Conservation (phyloP, 1,284 basidiomycete genomes). For the Leucoagaricus sp. region DNA sequence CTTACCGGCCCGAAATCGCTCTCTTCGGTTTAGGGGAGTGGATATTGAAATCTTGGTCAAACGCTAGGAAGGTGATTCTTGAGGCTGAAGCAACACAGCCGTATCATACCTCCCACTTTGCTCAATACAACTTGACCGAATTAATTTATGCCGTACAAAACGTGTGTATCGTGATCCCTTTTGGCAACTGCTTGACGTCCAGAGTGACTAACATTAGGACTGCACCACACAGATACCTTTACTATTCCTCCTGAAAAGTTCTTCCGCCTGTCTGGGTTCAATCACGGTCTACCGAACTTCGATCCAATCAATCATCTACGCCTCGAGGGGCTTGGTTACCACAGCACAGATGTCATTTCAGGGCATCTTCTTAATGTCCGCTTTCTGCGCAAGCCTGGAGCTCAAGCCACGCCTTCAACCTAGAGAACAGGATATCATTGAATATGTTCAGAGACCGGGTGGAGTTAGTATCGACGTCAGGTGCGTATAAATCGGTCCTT, state of each 20-base stretch:
- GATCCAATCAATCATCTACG: slow-evolving; percentile 68
- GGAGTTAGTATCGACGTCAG: slow-evolving; percentile 73
- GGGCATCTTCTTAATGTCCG: slow-evolving; percentile 79
- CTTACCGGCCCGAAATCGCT: slow-evolving; percentile 72
- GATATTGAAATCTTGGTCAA: slow-evolving; percentile 76
- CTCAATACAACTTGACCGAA: slow-evolving; percentile 63
- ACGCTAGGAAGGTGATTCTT: slow-evolving; percentile 57
- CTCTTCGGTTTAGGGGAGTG: slow-evolving; percentile 82
- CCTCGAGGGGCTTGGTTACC: slow-evolving; percentile 58
- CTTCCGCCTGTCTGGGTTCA: slow-evolving; percentile 74
- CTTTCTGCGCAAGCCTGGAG: slow-evolving; percentile 73
- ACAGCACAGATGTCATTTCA: slow-evolving; percentile 74
- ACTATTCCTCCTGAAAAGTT: slow-evolving; percentile 66
- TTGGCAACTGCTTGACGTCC: slow-evolving; percentile 4
- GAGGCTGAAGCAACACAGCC: slow-evolving; percentile 47
- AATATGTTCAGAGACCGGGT: slow-evolving; percentile 45
- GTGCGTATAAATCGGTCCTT: slow-evolving; percentile 39
- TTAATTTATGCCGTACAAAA: slow-evolving; percentile 66
- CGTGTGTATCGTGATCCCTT: slow-evolving; percentile 36
- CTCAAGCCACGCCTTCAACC: slow-evolving; percentile 70
- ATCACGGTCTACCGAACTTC: slow-evolving; percentile 76
- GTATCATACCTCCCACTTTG: slow-evolving; percentile 45
- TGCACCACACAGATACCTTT: slow-evolving; percentile 58
- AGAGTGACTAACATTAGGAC: slow-evolving; percentile 8
- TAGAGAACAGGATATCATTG: slow-evolving; percentile 44